phyloP scores from a whole-genome alignment of 345 rosid species.

The Citrus sinensis region DNA sequence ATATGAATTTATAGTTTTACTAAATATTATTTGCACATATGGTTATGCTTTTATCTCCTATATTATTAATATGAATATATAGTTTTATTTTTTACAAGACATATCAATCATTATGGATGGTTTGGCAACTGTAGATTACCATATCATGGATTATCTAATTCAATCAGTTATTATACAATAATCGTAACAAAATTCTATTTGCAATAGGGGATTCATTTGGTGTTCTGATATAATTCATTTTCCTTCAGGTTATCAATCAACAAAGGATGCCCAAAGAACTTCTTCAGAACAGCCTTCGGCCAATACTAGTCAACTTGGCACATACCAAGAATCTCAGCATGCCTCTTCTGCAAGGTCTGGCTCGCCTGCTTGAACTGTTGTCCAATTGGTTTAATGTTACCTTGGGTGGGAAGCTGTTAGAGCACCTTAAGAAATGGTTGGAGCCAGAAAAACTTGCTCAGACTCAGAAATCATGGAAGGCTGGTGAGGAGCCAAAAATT shows the following conservation, averaged over 20 bases:
- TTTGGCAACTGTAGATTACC: not conserved
- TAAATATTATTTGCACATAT: too few species aligned
- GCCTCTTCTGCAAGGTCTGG: constrained; percentile 98
- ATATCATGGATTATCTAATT: not conserved
- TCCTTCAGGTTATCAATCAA: constrained; percentile 82
- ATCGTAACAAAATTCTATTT: not conserved
- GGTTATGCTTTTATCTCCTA: not conserved
- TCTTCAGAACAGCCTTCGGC: constrained; percentile 98
- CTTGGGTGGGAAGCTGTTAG: constrained; percentile 93
- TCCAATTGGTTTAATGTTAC: constrained; percentile 99
- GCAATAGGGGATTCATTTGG: constrained; percentile 1
- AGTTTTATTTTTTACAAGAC: not conserved
- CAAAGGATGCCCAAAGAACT: constrained; percentile 99
- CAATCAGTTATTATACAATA: not conserved
- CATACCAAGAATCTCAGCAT: constrained; percentile 98
- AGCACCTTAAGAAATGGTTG: constrained; percentile 98
- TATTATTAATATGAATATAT: not conserved
- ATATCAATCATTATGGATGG: not conserved
- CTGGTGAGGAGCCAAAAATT: constrained; percentile 99
- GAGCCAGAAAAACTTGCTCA: constrained; percentile 97
- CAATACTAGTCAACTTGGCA: constrained; percentile 91
- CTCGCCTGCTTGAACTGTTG: constrained; percentile 93
- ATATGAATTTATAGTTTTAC: too few species aligned
- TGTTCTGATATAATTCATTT: constrained; percentile 8
- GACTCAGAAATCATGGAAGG: constrained; percentile 91